Percentiles rank a stretch among this genome's conserved stretches.
These are phyloP conservation scores for Ajuga reptans DNA, from an alignment of 305 asterid genomes.

Conservation along the genomic window DNA sequence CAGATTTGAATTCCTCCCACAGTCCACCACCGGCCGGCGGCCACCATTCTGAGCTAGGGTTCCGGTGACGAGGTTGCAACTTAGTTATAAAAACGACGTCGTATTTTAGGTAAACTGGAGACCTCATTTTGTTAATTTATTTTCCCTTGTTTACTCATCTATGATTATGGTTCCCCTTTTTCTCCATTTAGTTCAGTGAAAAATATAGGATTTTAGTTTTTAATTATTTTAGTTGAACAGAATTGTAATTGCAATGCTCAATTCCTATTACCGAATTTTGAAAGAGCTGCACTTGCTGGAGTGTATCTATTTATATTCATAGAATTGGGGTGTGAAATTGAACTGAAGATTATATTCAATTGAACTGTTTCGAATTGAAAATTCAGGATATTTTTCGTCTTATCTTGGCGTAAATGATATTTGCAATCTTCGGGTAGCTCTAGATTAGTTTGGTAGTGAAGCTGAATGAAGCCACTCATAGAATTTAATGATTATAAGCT, in stretches of 20 bases:
- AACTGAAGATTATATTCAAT: not conserved
- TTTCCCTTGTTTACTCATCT: not conserved
- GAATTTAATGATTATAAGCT: no score
- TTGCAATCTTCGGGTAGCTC: not conserved
- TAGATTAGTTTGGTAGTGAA: not conserved
- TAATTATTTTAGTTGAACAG: not conserved
- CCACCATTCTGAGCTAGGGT: constrained; percentile 21
- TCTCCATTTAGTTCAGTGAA: not conserved
- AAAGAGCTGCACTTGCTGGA: not conserved
- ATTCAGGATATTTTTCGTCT: not conserved
- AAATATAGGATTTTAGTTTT: not conserved
- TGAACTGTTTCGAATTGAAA: not conserved
- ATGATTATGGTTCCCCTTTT: not conserved
- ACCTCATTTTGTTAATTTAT: not conserved
- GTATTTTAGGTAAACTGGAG: not conserved
- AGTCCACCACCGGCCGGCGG: constrained; percentile 16
- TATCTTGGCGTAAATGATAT: not conserved
- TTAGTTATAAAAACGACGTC: not conserved
- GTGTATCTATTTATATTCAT: not conserved
- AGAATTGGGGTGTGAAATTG: not conserved
- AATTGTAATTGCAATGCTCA: not conserved
- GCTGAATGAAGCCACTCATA: not conserved
- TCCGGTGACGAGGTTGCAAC: constrained; percentile 4
- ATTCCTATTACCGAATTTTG: not conserved
- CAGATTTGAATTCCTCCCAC: constrained; percentile 7